phyloP scores from a whole-genome alignment of 495 filamentous ascomycete species.

The Rusavskia elegans region DNA sequence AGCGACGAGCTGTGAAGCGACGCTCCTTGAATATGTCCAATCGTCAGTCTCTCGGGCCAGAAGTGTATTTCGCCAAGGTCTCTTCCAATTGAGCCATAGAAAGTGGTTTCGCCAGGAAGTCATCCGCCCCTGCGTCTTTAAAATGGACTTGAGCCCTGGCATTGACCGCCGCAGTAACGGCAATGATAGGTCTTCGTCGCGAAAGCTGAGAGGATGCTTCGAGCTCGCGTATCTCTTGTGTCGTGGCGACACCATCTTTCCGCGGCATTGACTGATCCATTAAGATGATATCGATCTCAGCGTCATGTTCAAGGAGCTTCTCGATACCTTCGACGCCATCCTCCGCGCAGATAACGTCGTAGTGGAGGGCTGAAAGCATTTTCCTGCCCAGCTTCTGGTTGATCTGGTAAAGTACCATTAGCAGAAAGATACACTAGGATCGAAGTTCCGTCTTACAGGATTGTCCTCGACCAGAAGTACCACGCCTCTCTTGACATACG shows the following conservation, averaged over 20 bases:
- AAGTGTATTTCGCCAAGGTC: background rate
- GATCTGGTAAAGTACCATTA: slow-evolving; percentile 5
- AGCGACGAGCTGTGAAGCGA: too few relatives aligned
- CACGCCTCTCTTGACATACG: slow-evolving; percentile 2
- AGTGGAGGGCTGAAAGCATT: slow-evolving; percentile 12
- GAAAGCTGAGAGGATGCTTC: slow-evolving; percentile 8
- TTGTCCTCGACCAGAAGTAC: slow-evolving; percentile 18
- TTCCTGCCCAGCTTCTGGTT: slow-evolving; percentile 17
- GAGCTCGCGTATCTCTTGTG: slow-evolving; percentile 14
- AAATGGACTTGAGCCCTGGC: slow-evolving; percentile 26
- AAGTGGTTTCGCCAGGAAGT: slow-evolving; percentile 34
- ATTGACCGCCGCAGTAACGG: slow-evolving; percentile 31
- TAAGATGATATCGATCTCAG: slow-evolving; percentile 16
- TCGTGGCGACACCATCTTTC: slow-evolving; percentile 15
- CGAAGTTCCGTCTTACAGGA: slow-evolving; percentile 5
- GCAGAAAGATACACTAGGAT: background rate
- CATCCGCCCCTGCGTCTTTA: slow-evolving; percentile 26
- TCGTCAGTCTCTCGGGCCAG: too few relatives aligned
- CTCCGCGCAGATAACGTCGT: slow-evolving; percentile 25
- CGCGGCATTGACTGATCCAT: slow-evolving; percentile 18
- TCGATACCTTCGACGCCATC: slow-evolving; percentile 45
- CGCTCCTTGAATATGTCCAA: too few relatives aligned
- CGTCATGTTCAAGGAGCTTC: slow-evolving; percentile 23
- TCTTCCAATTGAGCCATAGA: slow-evolving; percentile 22
- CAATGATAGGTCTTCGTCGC: slow-evolving; percentile 24